phyloP scores from a whole-genome alignment of 768 basidiomycete species.

The Cyclocybe aegerita region DNA sequence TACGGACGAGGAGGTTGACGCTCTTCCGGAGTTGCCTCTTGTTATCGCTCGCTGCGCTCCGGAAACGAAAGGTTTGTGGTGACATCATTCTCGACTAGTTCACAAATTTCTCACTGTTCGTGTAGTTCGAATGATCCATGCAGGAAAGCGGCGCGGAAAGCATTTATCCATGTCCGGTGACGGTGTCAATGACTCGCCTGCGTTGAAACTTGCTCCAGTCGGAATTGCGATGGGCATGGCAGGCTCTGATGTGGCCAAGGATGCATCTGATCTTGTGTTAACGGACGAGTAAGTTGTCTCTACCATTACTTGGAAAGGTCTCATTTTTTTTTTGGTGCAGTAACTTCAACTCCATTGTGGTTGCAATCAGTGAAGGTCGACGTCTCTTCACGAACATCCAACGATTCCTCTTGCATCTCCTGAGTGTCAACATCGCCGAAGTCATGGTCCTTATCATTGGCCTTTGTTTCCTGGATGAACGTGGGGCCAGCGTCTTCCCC shows the following conservation, averaged over 20 bases:
- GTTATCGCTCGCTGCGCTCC: slow-evolving; percentile 62
- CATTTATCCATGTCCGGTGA: slow-evolving; percentile 61
- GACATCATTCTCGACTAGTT: background rate
- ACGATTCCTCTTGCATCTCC: slow-evolving; percentile 53
- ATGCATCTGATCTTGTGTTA: slow-evolving; percentile 54
- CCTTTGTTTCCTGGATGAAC: slow-evolving; percentile 51
- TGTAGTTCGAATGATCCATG: slow-evolving; percentile 53
- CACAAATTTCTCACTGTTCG: background rate
- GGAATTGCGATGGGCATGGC: slow-evolving; percentile 61
- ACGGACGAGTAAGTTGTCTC: slow-evolving; percentile 44
- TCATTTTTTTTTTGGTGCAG: slow-evolving; percentile 13
- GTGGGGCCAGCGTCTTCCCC: slow-evolving; percentile 52
- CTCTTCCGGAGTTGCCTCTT: slow-evolving; percentile 49
- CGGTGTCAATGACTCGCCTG: slow-evolving; percentile 61
- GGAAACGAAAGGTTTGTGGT: slow-evolving; percentile 39
- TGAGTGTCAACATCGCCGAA: slow-evolving; percentile 54
- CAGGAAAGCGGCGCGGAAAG: slow-evolving; percentile 52
- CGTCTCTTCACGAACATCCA: slow-evolving; percentile 57
- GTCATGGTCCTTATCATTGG: slow-evolving; percentile 55
- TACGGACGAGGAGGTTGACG: slow-evolving; percentile 49
- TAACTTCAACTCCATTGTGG: slow-evolving; percentile 60
- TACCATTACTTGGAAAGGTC: background rate
- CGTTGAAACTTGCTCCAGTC: slow-evolving; percentile 52
- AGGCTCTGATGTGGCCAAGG: slow-evolving; percentile 56
- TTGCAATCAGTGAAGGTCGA: slow-evolving; percentile 56